Conservation (phyloP, 148 eudicot species). For the Vaccinium myrtillus region DNA sequence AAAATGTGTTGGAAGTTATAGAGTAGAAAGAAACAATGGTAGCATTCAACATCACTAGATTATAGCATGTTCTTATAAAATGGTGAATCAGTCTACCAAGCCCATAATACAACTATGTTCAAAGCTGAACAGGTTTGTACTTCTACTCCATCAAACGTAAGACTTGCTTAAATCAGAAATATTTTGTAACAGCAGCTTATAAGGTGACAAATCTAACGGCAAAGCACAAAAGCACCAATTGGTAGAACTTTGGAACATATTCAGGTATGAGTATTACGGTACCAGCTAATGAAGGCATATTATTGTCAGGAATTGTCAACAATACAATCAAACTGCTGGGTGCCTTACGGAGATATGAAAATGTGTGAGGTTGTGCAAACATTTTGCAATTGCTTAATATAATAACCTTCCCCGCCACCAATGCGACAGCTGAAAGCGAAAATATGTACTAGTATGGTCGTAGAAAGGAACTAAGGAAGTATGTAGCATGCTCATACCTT, state of each 20-base stretch:
- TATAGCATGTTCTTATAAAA: neutral
- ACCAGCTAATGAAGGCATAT: neutral
- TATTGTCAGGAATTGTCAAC: neutral
- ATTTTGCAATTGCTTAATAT: too few relatives aligned
- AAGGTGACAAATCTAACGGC: neutral
- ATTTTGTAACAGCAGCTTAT: neutral
- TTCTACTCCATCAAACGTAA: neutral
- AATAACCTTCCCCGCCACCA: neutral
- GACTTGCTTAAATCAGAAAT: neutral
- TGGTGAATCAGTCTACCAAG: neutral
- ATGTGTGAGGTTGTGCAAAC: neutral
- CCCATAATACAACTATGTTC: neutral
- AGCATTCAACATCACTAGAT: neutral
- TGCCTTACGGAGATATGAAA: neutral
- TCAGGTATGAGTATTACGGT: neutral
- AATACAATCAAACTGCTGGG: neutral
- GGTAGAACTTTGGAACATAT: neutral
- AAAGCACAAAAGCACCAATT: neutral
- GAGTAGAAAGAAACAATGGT: neutral
- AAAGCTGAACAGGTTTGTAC: neutral
- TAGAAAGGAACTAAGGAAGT: constrained; percentile 26
- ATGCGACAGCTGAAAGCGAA: neutral
- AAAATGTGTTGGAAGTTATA: neutral
- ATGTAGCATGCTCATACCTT: neutral
- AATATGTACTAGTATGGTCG: constrained; percentile 4